Conservation (phyloP, 768 basidiomycete genomes). For the Coprinellus micaceus region DNA sequence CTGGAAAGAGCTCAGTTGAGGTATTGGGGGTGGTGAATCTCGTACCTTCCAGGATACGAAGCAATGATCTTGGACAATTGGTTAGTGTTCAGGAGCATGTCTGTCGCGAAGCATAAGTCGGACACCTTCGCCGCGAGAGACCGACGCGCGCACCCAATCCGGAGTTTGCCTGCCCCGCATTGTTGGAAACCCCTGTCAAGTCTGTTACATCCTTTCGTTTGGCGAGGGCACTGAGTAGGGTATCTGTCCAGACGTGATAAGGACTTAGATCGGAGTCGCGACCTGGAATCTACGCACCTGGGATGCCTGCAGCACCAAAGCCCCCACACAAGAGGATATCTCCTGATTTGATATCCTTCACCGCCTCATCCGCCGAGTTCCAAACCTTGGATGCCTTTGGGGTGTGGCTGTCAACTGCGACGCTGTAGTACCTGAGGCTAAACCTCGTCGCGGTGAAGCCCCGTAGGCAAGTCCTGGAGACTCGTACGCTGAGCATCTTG, state of each 20-base stretch:
- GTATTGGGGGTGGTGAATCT: neutral
- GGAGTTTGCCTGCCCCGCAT: slow-evolving; percentile 68
- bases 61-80: slow-evolving; percentile 83
- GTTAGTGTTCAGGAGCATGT: slow-evolving; percentile 66
- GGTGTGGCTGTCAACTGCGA: slow-evolving; percentile 26
- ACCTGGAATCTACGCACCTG: slow-evolving; percentile 45
- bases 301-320: slow-evolving; percentile 87
- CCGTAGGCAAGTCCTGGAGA: neutral
- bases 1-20: slow-evolving; percentile 31
- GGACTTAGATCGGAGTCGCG: neutral
- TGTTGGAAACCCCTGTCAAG: slow-evolving; percentile 85
- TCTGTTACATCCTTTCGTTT: slow-evolving; percentile 69
- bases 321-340: slow-evolving; percentile 79
- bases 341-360: slow-evolving; percentile 79
- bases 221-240: slow-evolving; percentile 73
- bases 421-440: slow-evolving; percentile 30
- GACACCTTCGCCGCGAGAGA: neutral
- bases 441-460: neutral
- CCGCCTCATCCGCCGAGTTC: slow-evolving; percentile 76
- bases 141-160: slow-evolving; percentile 55
- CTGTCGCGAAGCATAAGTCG: slow-evolving; percentile 32
- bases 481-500: slow-evolving; percentile 1
- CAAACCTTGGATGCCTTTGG: slow-evolving; percentile 65
- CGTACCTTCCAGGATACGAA: slow-evolving; percentile 84
- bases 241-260: slow-evolving; percentile 45